phyloP scores from a whole-genome alignment of 495 filamentous ascomycete species.

The Bryoglossum gracile region DNA sequence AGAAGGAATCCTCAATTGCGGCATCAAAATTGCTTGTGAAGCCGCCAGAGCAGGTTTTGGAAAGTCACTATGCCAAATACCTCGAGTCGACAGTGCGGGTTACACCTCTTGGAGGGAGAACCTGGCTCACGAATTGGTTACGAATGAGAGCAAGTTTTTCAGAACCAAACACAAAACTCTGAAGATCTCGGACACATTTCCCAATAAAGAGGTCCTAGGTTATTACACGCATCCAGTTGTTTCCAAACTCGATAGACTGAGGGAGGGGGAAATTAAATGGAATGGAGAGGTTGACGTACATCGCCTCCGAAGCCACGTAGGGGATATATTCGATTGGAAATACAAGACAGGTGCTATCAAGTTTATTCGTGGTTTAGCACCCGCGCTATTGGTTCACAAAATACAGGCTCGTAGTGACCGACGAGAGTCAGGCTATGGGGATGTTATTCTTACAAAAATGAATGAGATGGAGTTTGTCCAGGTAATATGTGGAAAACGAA shows the following conservation, averaged over 20 bases:
- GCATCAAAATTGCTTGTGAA: conserved; percentile 78
- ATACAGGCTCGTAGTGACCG: conserved; percentile 39
- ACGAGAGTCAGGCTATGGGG: conserved; percentile 24
- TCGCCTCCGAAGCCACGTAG: conserved; percentile 63
- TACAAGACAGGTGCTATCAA: conserved; percentile 73
- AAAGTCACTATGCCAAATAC: conserved; percentile 57
- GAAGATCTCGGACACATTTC: conserved; percentile 73
- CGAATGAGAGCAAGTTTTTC: conserved; percentile 82
- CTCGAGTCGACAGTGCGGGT: conserved; percentile 42
- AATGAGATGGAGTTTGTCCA: conserved; percentile 45
- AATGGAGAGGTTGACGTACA: conserved; percentile 56
- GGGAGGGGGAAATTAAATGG: conserved; percentile 50
- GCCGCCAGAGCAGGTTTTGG: conserved; percentile 89
- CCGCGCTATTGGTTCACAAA: conserved; percentile 62
- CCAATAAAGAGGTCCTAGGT: conserved; percentile 65
- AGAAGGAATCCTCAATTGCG: conserved; percentile 80
- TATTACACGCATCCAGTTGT: conserved; percentile 85
- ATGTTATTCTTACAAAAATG: conserved; percentile 35
- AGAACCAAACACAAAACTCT: conserved; percentile 63
- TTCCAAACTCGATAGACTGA: conserved; percentile 59
- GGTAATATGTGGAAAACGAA: conserved; percentile 56
- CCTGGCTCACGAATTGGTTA: conserved; percentile 65
- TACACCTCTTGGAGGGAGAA: conserved; percentile 67
- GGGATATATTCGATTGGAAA: conserved; percentile 80
- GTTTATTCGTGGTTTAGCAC: conserved; percentile 73